A percentile compares a stretch with the other conserved stretches of the same genome.
These are phyloP conservation scores for Blumeria graminis DNA, from an alignment of 2,329 filamentous ascomycete species.

Conservation along the genomic window DNA sequence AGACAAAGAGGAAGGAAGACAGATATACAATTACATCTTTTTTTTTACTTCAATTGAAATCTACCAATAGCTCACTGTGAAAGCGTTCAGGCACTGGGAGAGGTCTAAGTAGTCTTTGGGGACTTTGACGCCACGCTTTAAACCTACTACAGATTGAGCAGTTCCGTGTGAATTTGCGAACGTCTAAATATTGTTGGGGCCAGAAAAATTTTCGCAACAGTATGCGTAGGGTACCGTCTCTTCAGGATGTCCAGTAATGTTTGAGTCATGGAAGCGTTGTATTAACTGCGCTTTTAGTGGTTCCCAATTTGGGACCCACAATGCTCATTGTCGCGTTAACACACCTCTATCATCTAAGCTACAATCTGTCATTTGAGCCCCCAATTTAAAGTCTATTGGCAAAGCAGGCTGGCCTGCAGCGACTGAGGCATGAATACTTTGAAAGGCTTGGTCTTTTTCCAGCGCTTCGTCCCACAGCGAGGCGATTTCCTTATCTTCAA, in stretches of 20 bases:
- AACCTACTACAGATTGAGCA: neutral
- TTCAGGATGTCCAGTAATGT: neutral
- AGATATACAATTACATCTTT: too few relatives aligned
- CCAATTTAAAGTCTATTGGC: neutral
- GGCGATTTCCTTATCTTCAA: slow-evolving; percentile 1
- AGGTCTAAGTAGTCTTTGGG: neutral
- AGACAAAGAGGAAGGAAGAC: too few relatives aligned
- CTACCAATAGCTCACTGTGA: neutral
- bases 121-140: neutral
- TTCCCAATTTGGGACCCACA: neutral
- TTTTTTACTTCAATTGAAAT: too few relatives aligned
- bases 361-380: slow-evolving; percentile 1
- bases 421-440: slow-evolving; percentile 1
- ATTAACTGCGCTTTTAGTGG: neutral
- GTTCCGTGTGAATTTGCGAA: neutral
- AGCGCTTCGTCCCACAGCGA: neutral
- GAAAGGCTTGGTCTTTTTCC: slow-evolving; percentile 1
- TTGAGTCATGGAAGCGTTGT: slow-evolving; percentile 1
- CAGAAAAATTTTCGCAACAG: neutral
- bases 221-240: neutral
- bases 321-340: neutral
- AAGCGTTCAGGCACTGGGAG: slow-evolving; percentile 1
- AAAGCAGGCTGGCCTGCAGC: neutral
- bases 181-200: slow-evolving; percentile 1
- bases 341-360: neutral